Conservation (phyloP, 2,329 filamentous ascomycete species). For the Fusarium torreyae region DNA sequence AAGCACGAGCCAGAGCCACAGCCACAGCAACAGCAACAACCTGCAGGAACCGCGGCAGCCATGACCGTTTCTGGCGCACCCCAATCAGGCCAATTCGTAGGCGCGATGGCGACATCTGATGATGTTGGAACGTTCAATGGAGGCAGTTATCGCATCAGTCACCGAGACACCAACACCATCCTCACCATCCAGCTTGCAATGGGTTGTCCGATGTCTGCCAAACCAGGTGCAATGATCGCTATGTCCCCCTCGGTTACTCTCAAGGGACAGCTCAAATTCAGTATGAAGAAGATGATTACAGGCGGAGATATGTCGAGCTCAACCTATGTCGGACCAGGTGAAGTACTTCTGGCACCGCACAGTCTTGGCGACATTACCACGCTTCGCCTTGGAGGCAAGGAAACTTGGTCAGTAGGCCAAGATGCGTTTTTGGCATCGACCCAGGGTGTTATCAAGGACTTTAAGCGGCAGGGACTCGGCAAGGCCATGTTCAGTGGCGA, state of each 20-base stretch:
- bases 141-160: conserved; percentile 92
- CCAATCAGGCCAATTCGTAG: conserved; percentile 71
- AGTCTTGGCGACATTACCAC: conserved; percentile 89
- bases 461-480: conserved; percentile 86
- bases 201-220: conserved; percentile 85
- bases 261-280: conserved; percentile 87
- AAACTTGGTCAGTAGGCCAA: conserved; percentile 87
- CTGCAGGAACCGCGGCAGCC: conserved; percentile 49
- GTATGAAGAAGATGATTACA: conserved; percentile 89
- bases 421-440: conserved; percentile 91
- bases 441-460: conserved; percentile 88
- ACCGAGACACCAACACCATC: conserved; percentile 91
- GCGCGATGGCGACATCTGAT: conserved; percentile 75
- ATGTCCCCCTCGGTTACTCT: conserved; percentile 93
- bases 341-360: conserved; percentile 85
- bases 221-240: conserved; percentile 91
- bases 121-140: conserved; percentile 98
- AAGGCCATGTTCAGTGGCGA: conserved; percentile 97
- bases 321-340: conserved; percentile 89
- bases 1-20: conserved; percentile 40
- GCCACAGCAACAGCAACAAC: conserved; percentile 41
- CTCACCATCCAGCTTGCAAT: conserved; percentile 91
- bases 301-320: conserved; percentile 85
- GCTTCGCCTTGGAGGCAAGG: conserved; percentile 78
- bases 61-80: conserved; percentile 59